Evolutionary conservation across 441 rosid species (phyloP), one percentile per base, ranked within the genome.

Genomic region (Mallotus japonicus): DNA sequence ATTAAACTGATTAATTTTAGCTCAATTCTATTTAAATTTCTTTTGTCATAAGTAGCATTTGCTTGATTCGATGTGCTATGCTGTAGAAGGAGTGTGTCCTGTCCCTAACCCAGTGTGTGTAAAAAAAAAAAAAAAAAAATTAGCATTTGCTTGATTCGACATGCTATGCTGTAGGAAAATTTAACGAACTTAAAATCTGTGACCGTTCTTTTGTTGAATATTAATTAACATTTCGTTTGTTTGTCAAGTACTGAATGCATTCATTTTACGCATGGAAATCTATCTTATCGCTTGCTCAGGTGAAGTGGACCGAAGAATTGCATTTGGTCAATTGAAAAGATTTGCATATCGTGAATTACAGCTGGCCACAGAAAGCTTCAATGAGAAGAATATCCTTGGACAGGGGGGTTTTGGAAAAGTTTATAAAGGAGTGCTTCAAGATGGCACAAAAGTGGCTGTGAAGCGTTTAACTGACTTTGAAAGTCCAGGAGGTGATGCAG

Each of bases 371-470:
- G 99, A 91, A 62, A 87, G 73, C 76, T 95, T 95, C 86, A 87
- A 67, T 15, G 99, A 95, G 78, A 91, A 82, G 73, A 89, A 92
- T 72, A 84, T 95, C 75, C 92, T 95, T 6, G 99, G 97, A 70
- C 99, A 92, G 84, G 97, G 97, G 77, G 99, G 97, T 56, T 95
- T 92, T 65, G 99, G 97, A 70, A 95, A 92, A 84, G 99, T 95
- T 57, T 92, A 95, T 76, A 92, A 85, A 84, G 99, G 99, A 69
- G 80, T 87, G 77, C 96, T 95, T 82, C 77, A 79, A 50, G 99
- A 92, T 79, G 84, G 82, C 67, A 87, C 93, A 7, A 90, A 88
- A 82, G 82, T 92, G 8, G 97, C 97, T 9, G 98, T 93, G 32
- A 93, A 93, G 82, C 86, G 98, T 60, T 76, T 92, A 67, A 90